phyloP scores from a whole-genome alignment of 805 yeast species.

The Blastobotrys chiropterorum region DNA sequence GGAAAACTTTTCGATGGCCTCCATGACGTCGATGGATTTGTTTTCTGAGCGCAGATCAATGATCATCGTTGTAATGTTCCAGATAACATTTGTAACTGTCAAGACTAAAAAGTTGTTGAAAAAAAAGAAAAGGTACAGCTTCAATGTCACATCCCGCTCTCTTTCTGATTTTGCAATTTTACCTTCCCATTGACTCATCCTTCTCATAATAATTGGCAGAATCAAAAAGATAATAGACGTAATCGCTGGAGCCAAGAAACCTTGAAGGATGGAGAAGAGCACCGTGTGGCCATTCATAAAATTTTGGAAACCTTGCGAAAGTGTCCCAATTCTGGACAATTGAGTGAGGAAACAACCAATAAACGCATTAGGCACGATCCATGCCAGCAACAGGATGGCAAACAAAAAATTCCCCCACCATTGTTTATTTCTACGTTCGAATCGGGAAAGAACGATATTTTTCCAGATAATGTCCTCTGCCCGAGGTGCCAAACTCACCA shows the following conservation, averaged over 20 bases:
- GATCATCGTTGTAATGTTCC: conserved; percentile 32
- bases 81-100: conserved; percentile 34
- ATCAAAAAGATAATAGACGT: conserved; percentile 30
- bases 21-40: conserved; percentile 12
- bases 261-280: conserved; percentile 33
- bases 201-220: conserved; percentile 32
- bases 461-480: conserved; percentile 34
- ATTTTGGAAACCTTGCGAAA: conserved; percentile 31
- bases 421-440: conserved; percentile 28
- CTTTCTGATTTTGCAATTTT: conserved; percentile 32
- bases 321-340: conserved; percentile 30
- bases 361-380: conserved; percentile 37
- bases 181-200: conserved; percentile 34
- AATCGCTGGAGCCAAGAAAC: conserved; percentile 33
- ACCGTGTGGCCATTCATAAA: conserved; percentile 24
- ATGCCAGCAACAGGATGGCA: conserved; percentile 25
- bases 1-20: conserved; percentile 27
- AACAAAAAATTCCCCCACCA: conserved; percentile 30
- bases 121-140: conserved; percentile 34
- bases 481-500: conserved; percentile 28
- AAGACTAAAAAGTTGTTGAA: conserved; percentile 34
- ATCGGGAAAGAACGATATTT: conserved; percentile 25
- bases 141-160: conserved; percentile 33
- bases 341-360: conserved; percentile 36
- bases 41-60: conserved; percentile 12